Evolutionary conservation across 768 basidiomycete species (phyloP), one percentile per base, ranked within the genome.

Genomic region (Ramaria sp.): DNA sequence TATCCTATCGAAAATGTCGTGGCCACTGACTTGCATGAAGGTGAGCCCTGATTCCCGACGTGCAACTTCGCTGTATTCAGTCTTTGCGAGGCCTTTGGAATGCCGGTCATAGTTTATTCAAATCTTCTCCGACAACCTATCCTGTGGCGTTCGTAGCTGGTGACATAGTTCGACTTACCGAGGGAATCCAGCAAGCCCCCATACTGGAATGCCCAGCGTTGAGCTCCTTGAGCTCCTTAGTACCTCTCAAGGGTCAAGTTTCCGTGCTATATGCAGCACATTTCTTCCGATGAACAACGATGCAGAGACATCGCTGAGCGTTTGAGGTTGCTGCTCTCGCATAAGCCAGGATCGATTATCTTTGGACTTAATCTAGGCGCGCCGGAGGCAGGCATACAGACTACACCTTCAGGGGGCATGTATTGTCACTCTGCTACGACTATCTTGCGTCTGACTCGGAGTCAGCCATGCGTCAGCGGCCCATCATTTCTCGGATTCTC

Each of bases 1-100:
- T 78, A 66, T 57, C 78, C 75, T 0, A 58, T 69, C 11, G 54
- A 65, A 59, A 72, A 74, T 27, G 64, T 69, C 27, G 59, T 79
- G 22, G 68, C 68, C 5, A 67, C 71, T 4, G 77, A 79, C 59
- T 49, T 76, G 20, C 60, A 63, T 42, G 15, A 42, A 6, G 41
- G 41, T 42, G 15, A 15, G 19, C 13, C n/a, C 15, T 12, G 3
- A 15, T 11, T 33, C 22, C 17, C n/a, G 30, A 34, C 15, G 30
- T 39, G 19, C 31, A 24, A 31, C 24, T 31, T 4, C 20, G 17
- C 1, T 10, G 12, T n/a, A 1, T 33, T 31, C 10, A 43, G 11
- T 13, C 48, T 13, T 48, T 13, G 41, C 24, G 3, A 53, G 54
- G 57, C 31, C 61, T 59, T 48, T 61, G 61, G 60, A 43, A 59